Conservation (phyloP, 257 asterid species). For the Solanum sitiens region DNA sequence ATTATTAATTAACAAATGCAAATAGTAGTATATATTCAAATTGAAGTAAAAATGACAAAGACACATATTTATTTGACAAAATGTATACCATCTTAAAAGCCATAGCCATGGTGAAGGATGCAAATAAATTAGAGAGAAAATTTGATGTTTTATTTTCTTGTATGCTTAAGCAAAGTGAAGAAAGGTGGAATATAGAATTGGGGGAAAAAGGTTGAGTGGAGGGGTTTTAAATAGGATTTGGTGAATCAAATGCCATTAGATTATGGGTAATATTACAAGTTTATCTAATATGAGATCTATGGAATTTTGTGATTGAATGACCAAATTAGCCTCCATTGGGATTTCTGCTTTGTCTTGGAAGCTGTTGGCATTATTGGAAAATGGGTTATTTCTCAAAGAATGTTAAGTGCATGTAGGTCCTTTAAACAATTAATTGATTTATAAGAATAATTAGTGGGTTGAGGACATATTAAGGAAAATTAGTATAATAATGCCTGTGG, state of each 20-base stretch:
- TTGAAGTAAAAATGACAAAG: not conserved
- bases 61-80: not conserved
- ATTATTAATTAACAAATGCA: not conserved
- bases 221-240: conserved; percentile 31
- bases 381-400: not conserved
- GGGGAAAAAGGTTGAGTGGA: not conserved
- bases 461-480: not conserved
- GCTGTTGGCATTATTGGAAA: conserved; percentile 3
- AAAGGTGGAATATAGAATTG: not conserved
- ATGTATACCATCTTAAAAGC: conserved; percentile 76
- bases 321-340: conserved; percentile 2
- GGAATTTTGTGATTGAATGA: conserved; percentile 3
- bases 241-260: conserved; percentile 30
- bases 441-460: not conserved
- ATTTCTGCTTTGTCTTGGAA: not conserved
- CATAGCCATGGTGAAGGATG: conserved; percentile 54
- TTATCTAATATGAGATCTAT: conserved; percentile 5
- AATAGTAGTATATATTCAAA: not conserved
- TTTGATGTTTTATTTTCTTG: conserved; percentile 1
- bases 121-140: not conserved
- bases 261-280: conserved; percentile 20
- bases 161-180: conserved; percentile 1
- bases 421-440: not conserved
- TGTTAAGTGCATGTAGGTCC: not conserved
- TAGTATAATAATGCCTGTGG: not conserved